Conservation (phyloP, 495 filamentous ascomycete species). For the Aspergillus panamensis region DNA sequence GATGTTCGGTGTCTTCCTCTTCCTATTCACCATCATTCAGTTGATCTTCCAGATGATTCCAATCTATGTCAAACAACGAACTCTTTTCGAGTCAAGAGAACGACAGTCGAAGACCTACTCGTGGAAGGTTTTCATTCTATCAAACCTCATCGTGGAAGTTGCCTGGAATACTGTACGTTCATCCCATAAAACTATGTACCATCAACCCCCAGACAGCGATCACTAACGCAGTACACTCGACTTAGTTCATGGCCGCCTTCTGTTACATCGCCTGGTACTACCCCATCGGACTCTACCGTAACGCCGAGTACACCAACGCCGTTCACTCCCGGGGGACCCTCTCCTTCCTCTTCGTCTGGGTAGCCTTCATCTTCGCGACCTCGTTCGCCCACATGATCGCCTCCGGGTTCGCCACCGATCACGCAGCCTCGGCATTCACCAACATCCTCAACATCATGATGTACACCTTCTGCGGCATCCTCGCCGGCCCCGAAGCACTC, state of each 20-base stretch:
- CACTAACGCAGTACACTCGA: slow-evolving; percentile 28
- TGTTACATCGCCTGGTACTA: slow-evolving; percentile 59
- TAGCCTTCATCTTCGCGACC: slow-evolving; percentile 46
- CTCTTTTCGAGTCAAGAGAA: slow-evolving; percentile 49
- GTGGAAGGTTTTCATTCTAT: slow-evolving; percentile 61
- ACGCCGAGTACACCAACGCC: slow-evolving; percentile 36
- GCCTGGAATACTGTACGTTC: slow-evolving; percentile 50
- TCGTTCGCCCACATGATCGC: slow-evolving; percentile 56
- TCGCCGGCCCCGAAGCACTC: slow-evolving; percentile 48
- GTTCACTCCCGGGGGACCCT: slow-evolving; percentile 43
- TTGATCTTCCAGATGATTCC: slow-evolving; percentile 67
- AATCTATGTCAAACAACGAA: slow-evolving; percentile 42
- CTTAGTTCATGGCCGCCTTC: slow-evolving; percentile 55
- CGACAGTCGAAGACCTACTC: slow-evolving; percentile 46
- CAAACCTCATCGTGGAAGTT: slow-evolving; percentile 61
- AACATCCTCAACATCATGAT: slow-evolving; percentile 28
- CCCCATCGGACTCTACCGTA: slow-evolving; percentile 51
- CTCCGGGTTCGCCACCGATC: slow-evolving; percentile 48
- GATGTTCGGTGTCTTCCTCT: slow-evolving; percentile 77
- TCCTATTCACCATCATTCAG: slow-evolving; percentile 69
- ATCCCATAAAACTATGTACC: slow-evolving; percentile 23
- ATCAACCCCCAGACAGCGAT: slow-evolving; percentile 43
- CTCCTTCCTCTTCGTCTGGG: slow-evolving; percentile 47
- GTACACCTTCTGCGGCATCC: slow-evolving; percentile 56
- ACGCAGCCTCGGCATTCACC: slow-evolving; percentile 35